Base-by-base conservation (phyloP, 2,329 filamentous ascomycete genomes). In the Dendrostoma leiphaemia region DNA sequence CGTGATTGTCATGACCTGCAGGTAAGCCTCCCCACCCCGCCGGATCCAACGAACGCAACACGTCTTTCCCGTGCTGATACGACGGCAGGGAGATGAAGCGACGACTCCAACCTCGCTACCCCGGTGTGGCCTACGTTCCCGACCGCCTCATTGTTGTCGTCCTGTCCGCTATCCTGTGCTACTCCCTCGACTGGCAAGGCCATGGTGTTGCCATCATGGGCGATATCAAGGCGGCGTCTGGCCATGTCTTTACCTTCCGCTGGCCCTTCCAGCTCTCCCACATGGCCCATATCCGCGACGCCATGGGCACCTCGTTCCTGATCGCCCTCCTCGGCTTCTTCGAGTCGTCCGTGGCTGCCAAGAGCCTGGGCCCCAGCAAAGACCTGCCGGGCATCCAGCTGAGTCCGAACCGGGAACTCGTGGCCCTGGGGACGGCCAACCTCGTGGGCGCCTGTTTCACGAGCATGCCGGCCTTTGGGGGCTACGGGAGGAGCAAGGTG, bases 271-370 rank as follows among this genome's bases (percentile, higher is more conserved):
- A 86, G 60, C 73, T 83, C 2, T 78, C 83, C 5, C 84, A 95
- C 62, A 85, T 97, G 77, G 80, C 83, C 23, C 88, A 97, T 66
- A 89, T 95, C 51, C 86, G 89, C 21, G 88, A 91, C 59, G 89
- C 91, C 34, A 88, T 97, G 80, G 87, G 90, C 48, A 97, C 94
- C 0, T 89, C 91, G 0, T 96, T 99, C 65, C 79, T 97, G 51
- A 96, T 99, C 60, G 91, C 92, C 1, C 79, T 99, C 23, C 84
- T 99, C 0, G 94, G 94, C n/a, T 99, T 99, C 72, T 99, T 99
- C 64, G 94, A 99, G 71, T 96, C 91, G 3, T 96, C 91, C 0
- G 91, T 99, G 12, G 94, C 94, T 1, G 94, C 94, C 32, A 97
- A 97, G 72, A 93, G 90, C 59, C 75, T 99, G 3, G 89, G 88